A percentile compares a stretch with the other conserved stretches of the same genome.
These are phyloP conservation scores for Fusarium sp. DNA, from an alignment of 2,329 filamentous ascomycete species.

Conservation along the genomic window DNA sequence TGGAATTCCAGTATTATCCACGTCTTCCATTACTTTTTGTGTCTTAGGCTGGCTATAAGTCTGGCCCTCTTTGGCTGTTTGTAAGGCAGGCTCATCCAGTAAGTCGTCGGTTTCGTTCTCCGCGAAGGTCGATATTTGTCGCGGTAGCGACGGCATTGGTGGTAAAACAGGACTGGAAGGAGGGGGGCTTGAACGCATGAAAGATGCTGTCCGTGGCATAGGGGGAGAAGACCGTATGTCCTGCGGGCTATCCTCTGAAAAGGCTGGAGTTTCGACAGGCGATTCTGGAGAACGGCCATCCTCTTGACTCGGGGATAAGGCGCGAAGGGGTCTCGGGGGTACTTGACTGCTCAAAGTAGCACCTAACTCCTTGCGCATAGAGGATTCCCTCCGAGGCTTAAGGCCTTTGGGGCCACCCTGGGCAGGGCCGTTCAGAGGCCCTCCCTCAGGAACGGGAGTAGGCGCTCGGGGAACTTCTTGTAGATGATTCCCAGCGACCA, in stretches of 20 bases:
- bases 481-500: slow-evolving; percentile 62
- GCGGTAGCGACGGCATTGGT: slow-evolving; percentile 70
- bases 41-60: slow-evolving; percentile 35
- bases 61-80: slow-evolving; percentile 53
- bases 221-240: slow-evolving; percentile 94
- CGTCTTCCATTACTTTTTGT: slow-evolving; percentile 46
- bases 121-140: slow-evolving; percentile 85
- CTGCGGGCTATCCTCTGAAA: slow-evolving; percentile 75
- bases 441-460: slow-evolving; percentile 74
- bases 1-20: slow-evolving; percentile 53
- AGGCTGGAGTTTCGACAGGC: slow-evolving; percentile 62
- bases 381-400: slow-evolving; percentile 70
- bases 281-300: slow-evolving; percentile 68
- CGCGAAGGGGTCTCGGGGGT: slow-evolving; percentile 52
- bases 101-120: slow-evolving; percentile 79
- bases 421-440: slow-evolving; percentile 45
- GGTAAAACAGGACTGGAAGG: slow-evolving; percentile 84
- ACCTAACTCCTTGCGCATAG: slow-evolving; percentile 63
- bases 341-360: slow-evolving; percentile 60
- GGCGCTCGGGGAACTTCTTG: slow-evolving; percentile 82
- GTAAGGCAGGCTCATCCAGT: slow-evolving; percentile 70
- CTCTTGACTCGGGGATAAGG: slow-evolving; percentile 59
- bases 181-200: slow-evolving; percentile 69
- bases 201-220: slow-evolving; percentile 71
- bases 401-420: slow-evolving; percentile 48